These are phyloP conservation scores for Leccinum insolens DNA, from an alignment of 1,284 basidiomycete species.

Conservation along the genomic window DNA sequence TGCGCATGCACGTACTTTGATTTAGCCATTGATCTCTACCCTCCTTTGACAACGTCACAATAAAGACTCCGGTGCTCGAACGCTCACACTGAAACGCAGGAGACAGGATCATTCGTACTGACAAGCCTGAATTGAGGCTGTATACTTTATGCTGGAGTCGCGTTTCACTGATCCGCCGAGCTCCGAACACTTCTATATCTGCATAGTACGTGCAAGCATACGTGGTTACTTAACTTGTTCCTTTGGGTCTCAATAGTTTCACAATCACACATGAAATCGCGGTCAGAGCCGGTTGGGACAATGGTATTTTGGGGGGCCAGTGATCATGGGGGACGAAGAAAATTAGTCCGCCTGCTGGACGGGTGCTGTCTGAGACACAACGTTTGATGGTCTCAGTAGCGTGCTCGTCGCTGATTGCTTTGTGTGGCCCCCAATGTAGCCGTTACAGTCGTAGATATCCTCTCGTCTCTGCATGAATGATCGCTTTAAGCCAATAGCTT, in stretches of 20 bases:
- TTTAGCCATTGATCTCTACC: background rate
- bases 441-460: no score
- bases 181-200: background rate
- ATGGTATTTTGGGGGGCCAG: no score
- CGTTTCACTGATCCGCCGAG: background rate
- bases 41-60: background rate
- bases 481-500: no score
- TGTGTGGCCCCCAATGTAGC: no score
- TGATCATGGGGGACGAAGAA: no score
- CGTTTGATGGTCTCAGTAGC: no score
- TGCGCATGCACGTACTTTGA: background rate
- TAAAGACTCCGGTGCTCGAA: background rate
- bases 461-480: no score
- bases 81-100: background rate
- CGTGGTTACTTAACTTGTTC: background rate
- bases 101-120: background rate
- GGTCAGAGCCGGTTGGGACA: no score
- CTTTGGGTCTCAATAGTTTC: background rate
- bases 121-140: background rate
- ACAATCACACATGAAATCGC: no score
- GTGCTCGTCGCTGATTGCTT: no score
- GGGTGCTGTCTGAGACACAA: no score
- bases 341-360: no score
- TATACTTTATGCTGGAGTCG: background rate
- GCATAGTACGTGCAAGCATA: background rate